Evolutionary conservation across 208 protist species (phyloP).

Genomic region (Phytomonas sp.): DNA sequence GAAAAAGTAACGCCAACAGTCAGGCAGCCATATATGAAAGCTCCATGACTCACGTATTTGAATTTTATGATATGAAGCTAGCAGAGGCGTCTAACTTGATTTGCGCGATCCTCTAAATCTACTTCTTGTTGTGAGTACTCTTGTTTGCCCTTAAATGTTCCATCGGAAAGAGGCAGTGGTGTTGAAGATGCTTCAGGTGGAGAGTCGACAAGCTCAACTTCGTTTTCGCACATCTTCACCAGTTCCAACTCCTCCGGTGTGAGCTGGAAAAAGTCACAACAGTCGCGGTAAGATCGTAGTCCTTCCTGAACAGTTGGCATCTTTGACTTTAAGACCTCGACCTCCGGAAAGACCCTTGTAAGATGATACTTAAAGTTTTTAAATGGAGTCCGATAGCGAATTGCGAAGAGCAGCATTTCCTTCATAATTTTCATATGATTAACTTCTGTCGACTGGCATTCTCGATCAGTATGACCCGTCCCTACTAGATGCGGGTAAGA

Average conservation of each 20-base stretch:
- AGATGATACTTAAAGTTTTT: conserved; percentile 87
- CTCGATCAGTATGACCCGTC: background rate
- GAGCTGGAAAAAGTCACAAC: conserved; percentile 42
- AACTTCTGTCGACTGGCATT: background rate
- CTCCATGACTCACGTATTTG: background rate
- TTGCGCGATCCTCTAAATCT: background rate
- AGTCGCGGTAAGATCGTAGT: conserved; percentile 54
- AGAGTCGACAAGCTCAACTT: conserved; percentile 23
- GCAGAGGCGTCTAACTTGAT: background rate
- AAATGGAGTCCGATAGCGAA: conserved; percentile 59
- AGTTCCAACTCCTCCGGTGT: conserved; percentile 15
- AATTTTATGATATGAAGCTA: background rate
- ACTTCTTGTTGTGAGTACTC: background rate
- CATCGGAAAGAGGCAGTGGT: background rate
- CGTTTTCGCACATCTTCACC: conserved; percentile 18
- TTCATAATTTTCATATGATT: conserved; percentile 26
- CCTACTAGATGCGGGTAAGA: background rate
- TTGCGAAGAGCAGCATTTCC: conserved; percentile 44
- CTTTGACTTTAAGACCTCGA: conserved; percentile 42
- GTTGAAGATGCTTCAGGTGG: background rate
- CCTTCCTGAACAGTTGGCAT: conserved; percentile 51
- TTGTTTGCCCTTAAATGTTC: background rate
- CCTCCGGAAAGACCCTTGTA: conserved; percentile 59
- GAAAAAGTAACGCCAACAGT: background rate
- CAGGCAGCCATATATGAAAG: background rate